A percentile compares a stretch with the other conserved stretches of the same genome.
Conservation (phyloP, 148 eudicot species). For the Vaccinium myrtillus region DNA sequence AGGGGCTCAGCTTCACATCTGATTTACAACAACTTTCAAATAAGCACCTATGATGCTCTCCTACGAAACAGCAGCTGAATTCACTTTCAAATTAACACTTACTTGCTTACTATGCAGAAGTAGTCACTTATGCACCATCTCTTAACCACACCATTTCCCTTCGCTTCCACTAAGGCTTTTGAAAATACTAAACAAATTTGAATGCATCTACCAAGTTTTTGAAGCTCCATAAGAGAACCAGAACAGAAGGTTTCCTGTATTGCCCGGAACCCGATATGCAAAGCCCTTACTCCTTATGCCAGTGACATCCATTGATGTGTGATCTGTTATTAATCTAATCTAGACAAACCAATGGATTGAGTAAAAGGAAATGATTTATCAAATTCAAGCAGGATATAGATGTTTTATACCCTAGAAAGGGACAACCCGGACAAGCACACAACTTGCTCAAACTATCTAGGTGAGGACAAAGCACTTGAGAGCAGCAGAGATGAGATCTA, state of each 20-base stretch:
- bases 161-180: not conserved
- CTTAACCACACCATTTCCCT: not conserved
- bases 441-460: not conserved
- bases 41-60: not conserved
- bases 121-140: not conserved
- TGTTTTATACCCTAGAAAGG: not conserved
- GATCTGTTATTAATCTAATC: not conserved
- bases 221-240: not conserved
- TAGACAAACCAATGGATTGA: not conserved
- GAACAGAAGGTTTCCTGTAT: not conserved
- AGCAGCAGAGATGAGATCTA: not conserved
- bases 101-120: not conserved
- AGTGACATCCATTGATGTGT: not conserved
- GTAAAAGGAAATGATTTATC: not conserved
- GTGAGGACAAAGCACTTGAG: not conserved
- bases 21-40: not conserved
- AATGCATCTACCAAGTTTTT: not conserved
- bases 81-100: not conserved
- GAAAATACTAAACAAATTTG: not conserved
- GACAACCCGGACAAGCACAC: not conserved
- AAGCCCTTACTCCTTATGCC: not conserved
- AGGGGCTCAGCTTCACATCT: not conserved
- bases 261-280: not conserved
- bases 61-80: not conserved
- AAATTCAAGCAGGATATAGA: not conserved